Percentiles rank a stretch among this genome's conserved stretches.
Evolutionary conservation across 805 yeast genomes (phyloP).

Genomic region (Kluyveromyces starmeri): DNA sequence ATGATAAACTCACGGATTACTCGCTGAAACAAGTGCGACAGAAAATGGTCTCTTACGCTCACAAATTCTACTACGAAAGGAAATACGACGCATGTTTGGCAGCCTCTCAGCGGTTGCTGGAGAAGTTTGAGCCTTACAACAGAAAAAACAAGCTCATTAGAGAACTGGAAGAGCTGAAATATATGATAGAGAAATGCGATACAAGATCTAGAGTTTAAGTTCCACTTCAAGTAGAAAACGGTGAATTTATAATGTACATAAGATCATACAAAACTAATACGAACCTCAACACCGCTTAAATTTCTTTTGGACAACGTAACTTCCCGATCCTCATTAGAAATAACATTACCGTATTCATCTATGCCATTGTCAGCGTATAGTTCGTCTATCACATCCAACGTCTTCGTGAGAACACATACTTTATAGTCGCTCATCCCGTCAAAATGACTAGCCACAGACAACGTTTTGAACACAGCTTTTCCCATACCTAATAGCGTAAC

Average conservation of each 20-base stretch:
- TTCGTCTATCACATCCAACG: slow-evolving; percentile 68
- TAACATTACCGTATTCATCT: slow-evolving; percentile 23
- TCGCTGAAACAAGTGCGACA: slow-evolving; percentile 47
- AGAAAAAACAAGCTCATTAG: slow-evolving; percentile 38
- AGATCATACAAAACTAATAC: slow-evolving; percentile 15
- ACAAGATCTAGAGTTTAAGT: neutral
- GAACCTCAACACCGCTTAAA: slow-evolving; percentile 37
- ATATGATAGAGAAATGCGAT: slow-evolving; percentile 12
- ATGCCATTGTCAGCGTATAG: slow-evolving; percentile 28
- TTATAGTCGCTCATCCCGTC: slow-evolving; percentile 39
- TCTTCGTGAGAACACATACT: slow-evolving; percentile 56
- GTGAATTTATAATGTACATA: neutral
- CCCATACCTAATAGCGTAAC: slow-evolving; percentile 72
- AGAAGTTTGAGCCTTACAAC: slow-evolving; percentile 24
- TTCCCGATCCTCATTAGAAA: slow-evolving; percentile 27
- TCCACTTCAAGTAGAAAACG: too few species aligned
- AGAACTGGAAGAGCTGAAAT: slow-evolving; percentile 42
- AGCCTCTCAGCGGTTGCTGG: slow-evolving; percentile 33
- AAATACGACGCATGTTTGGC: slow-evolving; percentile 45
- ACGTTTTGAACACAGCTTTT: slow-evolving; percentile 50
- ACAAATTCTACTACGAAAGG: slow-evolving; percentile 49
- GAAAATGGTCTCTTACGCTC: slow-evolving; percentile 49
- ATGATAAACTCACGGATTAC: slow-evolving; percentile 21
- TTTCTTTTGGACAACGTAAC: slow-evolving; percentile 29
- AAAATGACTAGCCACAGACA: slow-evolving; percentile 56